phyloP scores from a whole-genome alignment of 2,329 filamentous ascomycete species.

The Dichotomopilus funicola region DNA sequence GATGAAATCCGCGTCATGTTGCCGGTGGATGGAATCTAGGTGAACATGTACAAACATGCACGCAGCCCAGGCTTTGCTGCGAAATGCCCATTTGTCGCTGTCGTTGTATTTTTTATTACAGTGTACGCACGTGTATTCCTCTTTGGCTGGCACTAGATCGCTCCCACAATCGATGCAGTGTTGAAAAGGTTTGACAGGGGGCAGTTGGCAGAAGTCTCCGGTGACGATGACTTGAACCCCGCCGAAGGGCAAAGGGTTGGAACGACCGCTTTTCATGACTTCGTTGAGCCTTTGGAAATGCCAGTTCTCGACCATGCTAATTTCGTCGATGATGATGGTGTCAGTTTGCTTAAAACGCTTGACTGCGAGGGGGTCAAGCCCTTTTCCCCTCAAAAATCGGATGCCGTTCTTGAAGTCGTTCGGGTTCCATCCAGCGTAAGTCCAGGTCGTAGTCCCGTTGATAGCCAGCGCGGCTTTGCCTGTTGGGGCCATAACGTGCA shows the following conservation, averaged over 20 bases:
- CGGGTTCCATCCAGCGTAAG: conserved; percentile 51
- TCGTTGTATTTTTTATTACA: conserved; percentile 36
- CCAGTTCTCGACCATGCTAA: conserved; percentile 56
- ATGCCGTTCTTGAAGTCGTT: conserved; percentile 38
- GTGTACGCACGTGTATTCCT: conserved; percentile 22
- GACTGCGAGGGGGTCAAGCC: conserved; percentile 29
- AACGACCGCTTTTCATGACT: conserved; percentile 37
- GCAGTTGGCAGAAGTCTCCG: conserved; percentile 55
- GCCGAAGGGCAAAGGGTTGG: conserved; percentile 29
- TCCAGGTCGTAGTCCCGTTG: conserved; percentile 49
- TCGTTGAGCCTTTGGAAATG: conserved; percentile 46
- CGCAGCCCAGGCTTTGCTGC: conserved; percentile 46
- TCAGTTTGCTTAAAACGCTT: conserved; percentile 39
- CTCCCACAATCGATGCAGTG: conserved; percentile 45
- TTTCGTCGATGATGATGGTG: conserved; percentile 58
- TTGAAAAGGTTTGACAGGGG: conserved; percentile 51
- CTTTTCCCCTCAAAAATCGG: conserved; percentile 27
- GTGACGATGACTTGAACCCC: conserved; percentile 51
- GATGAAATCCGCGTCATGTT: conserved; percentile 48
- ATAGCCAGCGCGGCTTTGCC: conserved; percentile 53
- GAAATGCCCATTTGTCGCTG: conserved; percentile 55
- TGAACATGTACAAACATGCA: conserved; percentile 48
- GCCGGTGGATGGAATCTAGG: conserved; percentile 50
- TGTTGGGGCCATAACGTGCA: conserved; percentile 53
- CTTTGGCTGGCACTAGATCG: conserved; percentile 22